These are phyloP conservation scores for Lentinula novae-zelandiae DNA, from an alignment of 1,284 basidiomycete species.

Conservation along the genomic window DNA sequence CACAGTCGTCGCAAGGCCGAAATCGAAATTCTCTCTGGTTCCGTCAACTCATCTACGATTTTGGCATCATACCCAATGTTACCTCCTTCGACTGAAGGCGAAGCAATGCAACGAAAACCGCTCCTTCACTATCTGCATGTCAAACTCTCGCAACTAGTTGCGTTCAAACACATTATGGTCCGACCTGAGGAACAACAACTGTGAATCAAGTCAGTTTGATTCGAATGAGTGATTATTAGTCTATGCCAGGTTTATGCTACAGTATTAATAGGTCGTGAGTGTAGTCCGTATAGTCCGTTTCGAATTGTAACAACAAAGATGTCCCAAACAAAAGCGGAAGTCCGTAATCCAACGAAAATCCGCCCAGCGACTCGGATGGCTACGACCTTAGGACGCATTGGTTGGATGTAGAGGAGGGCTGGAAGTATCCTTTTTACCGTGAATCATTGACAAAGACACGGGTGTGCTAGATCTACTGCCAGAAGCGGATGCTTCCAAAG, in stretches of 20 bases:
- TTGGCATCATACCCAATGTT: no score
- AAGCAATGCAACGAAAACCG: background rate
- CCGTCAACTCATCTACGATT: background rate
- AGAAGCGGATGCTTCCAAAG: background rate
- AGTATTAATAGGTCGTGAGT: background rate
- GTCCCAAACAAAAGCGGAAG: background rate
- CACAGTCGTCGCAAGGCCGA: constrained; percentile 82
- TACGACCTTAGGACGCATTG: background rate
- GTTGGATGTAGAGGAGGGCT: background rate
- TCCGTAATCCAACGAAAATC: background rate
- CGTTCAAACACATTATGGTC: background rate
- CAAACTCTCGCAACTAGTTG: constrained; percentile 10
- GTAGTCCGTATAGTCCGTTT: background rate
- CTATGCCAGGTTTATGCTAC: background rate
- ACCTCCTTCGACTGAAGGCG: background rate
- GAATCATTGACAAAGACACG: constrained; percentile 3
- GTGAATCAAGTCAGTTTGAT: background rate
- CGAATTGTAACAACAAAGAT: background rate
- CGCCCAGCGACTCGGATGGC: background rate
- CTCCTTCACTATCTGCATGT: constrained; percentile 12
- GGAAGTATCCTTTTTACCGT: background rate
- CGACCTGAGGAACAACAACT: no score
- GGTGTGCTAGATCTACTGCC: constrained; percentile 6
- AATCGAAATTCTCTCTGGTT: constrained; percentile 56
- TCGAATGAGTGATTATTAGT: background rate